phyloP scores from a whole-genome alignment of 306 rosid species.

The Gynostemma pentaphyllum region DNA sequence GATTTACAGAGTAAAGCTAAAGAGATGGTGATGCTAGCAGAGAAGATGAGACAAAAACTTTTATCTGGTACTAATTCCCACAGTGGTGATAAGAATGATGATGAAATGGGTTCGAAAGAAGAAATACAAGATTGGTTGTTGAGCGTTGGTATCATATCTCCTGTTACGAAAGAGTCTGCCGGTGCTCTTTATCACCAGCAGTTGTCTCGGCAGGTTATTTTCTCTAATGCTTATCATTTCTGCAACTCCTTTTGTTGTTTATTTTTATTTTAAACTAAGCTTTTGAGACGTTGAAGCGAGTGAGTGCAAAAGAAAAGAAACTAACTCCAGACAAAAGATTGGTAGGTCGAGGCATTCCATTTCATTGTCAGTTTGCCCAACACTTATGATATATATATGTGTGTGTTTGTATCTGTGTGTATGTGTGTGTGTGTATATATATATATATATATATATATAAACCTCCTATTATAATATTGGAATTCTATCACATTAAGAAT shows the following conservation, averaged over 20 bases:
- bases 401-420: no score
- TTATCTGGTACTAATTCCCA: conserved; percentile 65
- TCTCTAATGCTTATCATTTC: neutral
- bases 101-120: conserved; percentile 88
- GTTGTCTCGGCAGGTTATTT: conserved; percentile 78
- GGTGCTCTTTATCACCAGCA: conserved; percentile 96
- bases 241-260: neutral
- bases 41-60: conserved; percentile 89
- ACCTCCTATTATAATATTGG: neutral
- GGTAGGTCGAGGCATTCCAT: no score
- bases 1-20: conserved; percentile 85
- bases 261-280: neutral
- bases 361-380: no score
- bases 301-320: no score
- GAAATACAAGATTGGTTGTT: conserved; percentile 93
- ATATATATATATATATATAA: neutral
- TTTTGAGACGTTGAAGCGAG: no score
- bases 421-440: no score
- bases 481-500: neutral
- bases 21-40: conserved; percentile 98
- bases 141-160: conserved; percentile 90
- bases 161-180: conserved; percentile 96
- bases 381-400: no score
- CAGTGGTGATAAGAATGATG: conserved; percentile 38
- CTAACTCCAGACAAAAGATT: no score